A percentile compares a stretch with the other conserved stretches of the same genome.
Evolutionary conservation across 1,284 basidiomycete genomes (phyloP).

Genomic region (Ustilago esculenta): DNA sequence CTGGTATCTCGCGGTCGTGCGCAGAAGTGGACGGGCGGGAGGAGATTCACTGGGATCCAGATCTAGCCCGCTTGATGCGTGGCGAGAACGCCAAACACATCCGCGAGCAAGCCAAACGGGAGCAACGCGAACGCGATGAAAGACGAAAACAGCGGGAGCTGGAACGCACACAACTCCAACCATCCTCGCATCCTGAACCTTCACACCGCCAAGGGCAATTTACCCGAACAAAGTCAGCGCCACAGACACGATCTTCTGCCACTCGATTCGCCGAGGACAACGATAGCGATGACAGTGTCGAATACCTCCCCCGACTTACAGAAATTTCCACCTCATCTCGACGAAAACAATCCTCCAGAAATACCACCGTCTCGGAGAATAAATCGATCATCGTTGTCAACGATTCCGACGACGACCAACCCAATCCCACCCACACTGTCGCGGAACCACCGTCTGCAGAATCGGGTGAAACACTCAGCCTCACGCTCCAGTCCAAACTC

Average conservation of each 20-base stretch:
- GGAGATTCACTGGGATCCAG: conserved; percentile 47
- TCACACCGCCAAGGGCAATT: conserved; percentile 6
- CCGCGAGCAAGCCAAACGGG: conserved; percentile 44
- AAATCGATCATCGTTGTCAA: conserved; percentile 5
- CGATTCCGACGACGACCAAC: conserved; percentile 23
- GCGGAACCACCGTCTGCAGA: no score
- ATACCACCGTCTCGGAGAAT: no score
- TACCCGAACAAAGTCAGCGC: conserved; percentile 11
- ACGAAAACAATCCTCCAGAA: conserved; percentile 9
- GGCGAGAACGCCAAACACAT: conserved; percentile 46
- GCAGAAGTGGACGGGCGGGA: conserved; percentile 3
- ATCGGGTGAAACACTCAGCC: conserved; percentile 27
- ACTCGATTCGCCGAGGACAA: background rate
- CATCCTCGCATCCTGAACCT: background rate
- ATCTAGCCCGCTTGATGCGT: conserved; percentile 45
- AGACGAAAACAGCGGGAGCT: conserved; percentile 18
- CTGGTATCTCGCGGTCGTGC: background rate
- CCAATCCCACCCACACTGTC: no score
- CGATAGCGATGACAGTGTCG: conserved; percentile 32
- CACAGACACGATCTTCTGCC: conserved; percentile 5
- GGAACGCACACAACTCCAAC: conserved; percentile 14
- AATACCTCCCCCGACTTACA: conserved; percentile 10
- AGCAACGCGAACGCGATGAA: conserved; percentile 27
- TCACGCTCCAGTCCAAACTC: conserved; percentile 38
- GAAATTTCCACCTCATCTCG: conserved; percentile 1